Evolutionary conservation across 2,329 filamentous ascomycete species (phyloP).

Genomic region (Exophiala sideris): DNA sequence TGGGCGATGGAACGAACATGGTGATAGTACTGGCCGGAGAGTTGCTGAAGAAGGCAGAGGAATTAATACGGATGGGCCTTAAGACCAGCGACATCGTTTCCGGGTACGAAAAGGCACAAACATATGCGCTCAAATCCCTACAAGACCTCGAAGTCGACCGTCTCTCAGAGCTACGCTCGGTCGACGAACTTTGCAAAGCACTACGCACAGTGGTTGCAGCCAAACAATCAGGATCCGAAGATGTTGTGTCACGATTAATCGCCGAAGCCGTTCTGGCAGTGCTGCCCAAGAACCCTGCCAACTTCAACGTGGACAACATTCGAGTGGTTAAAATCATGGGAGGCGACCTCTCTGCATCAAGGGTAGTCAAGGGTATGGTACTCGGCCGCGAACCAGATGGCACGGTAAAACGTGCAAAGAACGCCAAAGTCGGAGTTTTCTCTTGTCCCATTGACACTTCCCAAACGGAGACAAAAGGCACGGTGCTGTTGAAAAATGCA

Average conservation of each 20-base stretch:
- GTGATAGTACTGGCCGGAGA: conserved; percentile 95
- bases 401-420: conserved; percentile 80
- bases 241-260: conserved; percentile 79
- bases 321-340: conserved; percentile 99
- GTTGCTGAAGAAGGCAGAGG: conserved; percentile 93
- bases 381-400: conserved; percentile 95
- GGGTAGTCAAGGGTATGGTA: conserved; percentile 96
- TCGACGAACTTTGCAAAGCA: conserved; percentile 86
- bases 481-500: conserved; percentile 91
- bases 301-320: conserved; percentile 99
- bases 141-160: conserved; percentile 82
- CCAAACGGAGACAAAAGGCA: conserved; percentile 98
- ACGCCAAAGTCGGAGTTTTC: conserved; percentile 95
- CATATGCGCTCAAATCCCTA: conserved; percentile 77
- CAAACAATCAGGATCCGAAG: conserved; percentile 93
- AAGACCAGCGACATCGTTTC: conserved; percentile 97
- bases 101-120: conserved; percentile 92
- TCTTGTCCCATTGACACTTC: conserved; percentile 93
- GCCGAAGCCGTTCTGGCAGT: conserved; percentile 81
- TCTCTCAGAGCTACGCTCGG: conserved; percentile 76
- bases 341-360: conserved; percentile 87
- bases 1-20: conserved; percentile 97
- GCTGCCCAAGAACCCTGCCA: conserved; percentile 87
- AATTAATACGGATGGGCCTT: conserved; percentile 90
- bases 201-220: conserved; percentile 92